Percentiles rank a stretch among this genome's conserved stretches.
Conservation (phyloP, 495 filamentous ascomycete species). For the Staphylotrichum tortipilum region DNA sequence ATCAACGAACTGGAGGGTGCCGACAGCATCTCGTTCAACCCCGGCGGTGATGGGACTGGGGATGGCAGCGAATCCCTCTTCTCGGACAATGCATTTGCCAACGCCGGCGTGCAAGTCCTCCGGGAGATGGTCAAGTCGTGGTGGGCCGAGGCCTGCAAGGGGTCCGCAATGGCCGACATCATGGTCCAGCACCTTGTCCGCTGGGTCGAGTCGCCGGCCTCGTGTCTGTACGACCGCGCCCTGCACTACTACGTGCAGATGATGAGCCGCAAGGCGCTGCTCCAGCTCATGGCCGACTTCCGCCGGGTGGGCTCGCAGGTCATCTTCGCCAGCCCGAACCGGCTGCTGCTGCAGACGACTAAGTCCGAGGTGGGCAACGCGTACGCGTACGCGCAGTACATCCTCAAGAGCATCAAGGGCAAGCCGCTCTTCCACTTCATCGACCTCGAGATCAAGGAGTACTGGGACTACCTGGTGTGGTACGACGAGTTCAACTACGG, state of each 20-base stretch:
- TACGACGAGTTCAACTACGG: conserved; percentile 99
- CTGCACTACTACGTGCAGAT: conserved; percentile 96
- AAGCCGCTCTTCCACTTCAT: conserved; percentile 97
- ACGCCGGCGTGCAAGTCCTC: conserved; percentile 78
- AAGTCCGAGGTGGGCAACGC: conserved; percentile 97
- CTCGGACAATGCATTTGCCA: conserved; percentile 86
- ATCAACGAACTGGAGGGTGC: conserved; percentile 93
- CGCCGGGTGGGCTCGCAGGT: conserved; percentile 88
- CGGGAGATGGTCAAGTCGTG: conserved; percentile 98
- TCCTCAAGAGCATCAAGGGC: conserved; percentile 87
- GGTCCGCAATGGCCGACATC: conserved; percentile 88
- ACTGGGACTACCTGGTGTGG: conserved; percentile 99
- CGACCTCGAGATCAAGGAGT: conserved; percentile 95
- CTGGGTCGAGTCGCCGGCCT: conserved; percentile 87
- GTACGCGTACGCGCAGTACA: conserved; percentile 93
- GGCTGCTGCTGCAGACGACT: conserved; percentile 87
- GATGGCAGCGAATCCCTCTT: conserved; percentile 57
- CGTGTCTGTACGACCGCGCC: conserved; percentile 92
- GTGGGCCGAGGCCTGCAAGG: conserved; percentile 91
- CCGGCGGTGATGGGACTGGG: conserved; percentile 57
- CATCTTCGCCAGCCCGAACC: conserved; percentile 80
- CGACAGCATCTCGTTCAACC: conserved; percentile 70
- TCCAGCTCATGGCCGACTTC: conserved; percentile 96
- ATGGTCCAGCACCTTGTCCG: conserved; percentile 96
- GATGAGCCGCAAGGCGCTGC: conserved; percentile 93